These are phyloP conservation scores for Tilletia walkeri DNA, from an alignment of 1,284 basidiomycete genomes.

Conservation along the genomic window DNA sequence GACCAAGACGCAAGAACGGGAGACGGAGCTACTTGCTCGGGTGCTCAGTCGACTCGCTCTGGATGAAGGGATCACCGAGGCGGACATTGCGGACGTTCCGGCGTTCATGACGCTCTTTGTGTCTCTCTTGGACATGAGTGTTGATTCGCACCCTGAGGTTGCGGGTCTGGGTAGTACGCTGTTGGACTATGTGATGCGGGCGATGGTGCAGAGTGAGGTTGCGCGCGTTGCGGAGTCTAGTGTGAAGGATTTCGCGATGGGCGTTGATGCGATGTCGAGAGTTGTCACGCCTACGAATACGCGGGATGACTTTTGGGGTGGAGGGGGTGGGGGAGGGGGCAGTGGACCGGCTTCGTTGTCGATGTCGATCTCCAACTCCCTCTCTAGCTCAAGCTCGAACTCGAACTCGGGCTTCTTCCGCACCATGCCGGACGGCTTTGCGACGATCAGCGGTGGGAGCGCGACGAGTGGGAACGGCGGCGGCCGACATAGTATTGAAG, in stretches of 20 bases:
- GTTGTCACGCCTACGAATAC: conserved; percentile 49
- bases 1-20: conserved; percentile 7
- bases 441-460: background rate
- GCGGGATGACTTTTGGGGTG: conserved; percentile 17
- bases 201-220: conserved; percentile 84
- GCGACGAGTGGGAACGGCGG: background rate
- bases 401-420: conserved; percentile 13
- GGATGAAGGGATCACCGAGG: conserved; percentile 70
- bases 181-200: conserved; percentile 85
- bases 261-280: conserved; percentile 57
- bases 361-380: background rate
- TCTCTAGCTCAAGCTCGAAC: background rate
- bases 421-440: background rate
- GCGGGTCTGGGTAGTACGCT: conserved; percentile 85
- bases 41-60: conserved; percentile 68
- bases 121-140: conserved; percentile 82
- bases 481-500: conserved; percentile 10
- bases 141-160: conserved; percentile 90
- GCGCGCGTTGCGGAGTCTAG: conserved; percentile 49
- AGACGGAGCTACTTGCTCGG: conserved; percentile 67
- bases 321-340: background rate
- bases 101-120: conserved; percentile 91
- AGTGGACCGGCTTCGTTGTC: background rate
- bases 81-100: conserved; percentile 72
- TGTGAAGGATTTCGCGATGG: conserved; percentile 18